A percentile compares a stretch with the other conserved stretches of the same genome.
Evolutionary conservation across 2,329 filamentous ascomycete species (phyloP).

Genomic region (Claviceps monticola): DNA sequence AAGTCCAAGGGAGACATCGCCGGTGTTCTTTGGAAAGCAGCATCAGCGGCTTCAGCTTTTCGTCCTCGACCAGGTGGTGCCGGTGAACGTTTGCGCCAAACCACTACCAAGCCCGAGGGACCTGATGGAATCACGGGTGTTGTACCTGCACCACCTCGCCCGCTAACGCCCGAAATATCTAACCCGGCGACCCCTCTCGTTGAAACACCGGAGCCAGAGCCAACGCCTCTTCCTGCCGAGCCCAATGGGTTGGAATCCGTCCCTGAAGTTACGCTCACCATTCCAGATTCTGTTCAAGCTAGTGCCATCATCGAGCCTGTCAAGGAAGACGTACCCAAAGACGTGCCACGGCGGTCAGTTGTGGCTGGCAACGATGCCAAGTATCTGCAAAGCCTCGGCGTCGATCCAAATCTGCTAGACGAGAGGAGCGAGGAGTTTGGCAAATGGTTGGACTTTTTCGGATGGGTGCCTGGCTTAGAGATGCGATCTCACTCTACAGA

Average conservation of each 20-base stretch:
- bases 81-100: conserved; percentile 59
- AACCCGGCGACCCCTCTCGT: conserved; percentile 13
- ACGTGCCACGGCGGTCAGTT: conserved; percentile 44
- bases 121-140: conserved; percentile 85
- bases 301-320: conserved; percentile 22
- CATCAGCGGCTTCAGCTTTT: conserved; percentile 45
- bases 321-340: conserved; percentile 21
- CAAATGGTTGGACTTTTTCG: conserved; percentile 70
- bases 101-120: conserved; percentile 46
- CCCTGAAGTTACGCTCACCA: conserved; percentile 46
- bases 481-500: conserved; percentile 65
- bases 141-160: conserved; percentile 59
- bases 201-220: background rate
- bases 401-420: conserved; percentile 65
- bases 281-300: conserved; percentile 28
- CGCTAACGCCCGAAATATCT: conserved; percentile 16
- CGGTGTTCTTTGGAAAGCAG: conserved; percentile 63
- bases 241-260: conserved; percentile 13
- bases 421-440: conserved; percentile 69
- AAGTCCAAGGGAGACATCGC: conserved; percentile 60
- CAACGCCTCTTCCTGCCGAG: background rate
- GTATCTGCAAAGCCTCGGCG: conserved; percentile 63
- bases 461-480: conserved; percentile 67
- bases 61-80: conserved; percentile 81
- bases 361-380: conserved; percentile 62